These are phyloP conservation scores for Zygnema circumcarinatum DNA, from an alignment of 139 green algal species.

Conservation along the genomic window DNA sequence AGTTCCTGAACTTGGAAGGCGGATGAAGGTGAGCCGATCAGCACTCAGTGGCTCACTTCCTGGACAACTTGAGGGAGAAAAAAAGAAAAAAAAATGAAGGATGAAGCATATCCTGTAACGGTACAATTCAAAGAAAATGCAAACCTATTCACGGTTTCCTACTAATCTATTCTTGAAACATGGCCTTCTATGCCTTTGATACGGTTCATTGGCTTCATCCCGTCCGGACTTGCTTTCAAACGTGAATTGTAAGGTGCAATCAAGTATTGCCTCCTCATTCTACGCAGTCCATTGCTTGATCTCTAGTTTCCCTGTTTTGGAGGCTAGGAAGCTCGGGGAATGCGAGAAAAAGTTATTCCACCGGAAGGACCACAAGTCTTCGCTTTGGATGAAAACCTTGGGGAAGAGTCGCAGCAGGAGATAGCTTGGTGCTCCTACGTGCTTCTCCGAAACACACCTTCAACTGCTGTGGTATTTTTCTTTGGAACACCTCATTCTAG, in stretches of 20 bases:
- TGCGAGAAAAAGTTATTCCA: not conserved
- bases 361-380: not conserved
- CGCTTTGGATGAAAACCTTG: not conserved
- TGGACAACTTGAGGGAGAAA: not conserved
- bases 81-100: no score
- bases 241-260: no score
- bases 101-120: no score
- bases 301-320: no score
- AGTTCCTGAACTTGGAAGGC: not conserved
- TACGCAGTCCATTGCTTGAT: no score
- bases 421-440: slow-evolving; percentile 11
- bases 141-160: not conserved
- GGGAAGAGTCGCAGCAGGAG: slow-evolving; percentile 3
- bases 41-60: not conserved
- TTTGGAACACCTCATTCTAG: not conserved
- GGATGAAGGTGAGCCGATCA: slow-evolving; percentile 15
- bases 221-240: no score
- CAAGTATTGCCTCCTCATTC: no score
- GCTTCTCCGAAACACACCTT: slow-evolving; percentile 17
- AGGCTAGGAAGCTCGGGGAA: not conserved
- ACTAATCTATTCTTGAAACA: not conserved
- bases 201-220: not conserved
- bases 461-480: slow-evolving; percentile 7
- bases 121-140: not conserved
- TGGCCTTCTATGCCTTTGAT: not conserved